A percentile compares a stretch with the other conserved stretches of the same genome.
These are phyloP conservation scores for Colletotrichum agaves DNA, from an alignment of 2,329 filamentous ascomycete species.

Conservation along the genomic window DNA sequence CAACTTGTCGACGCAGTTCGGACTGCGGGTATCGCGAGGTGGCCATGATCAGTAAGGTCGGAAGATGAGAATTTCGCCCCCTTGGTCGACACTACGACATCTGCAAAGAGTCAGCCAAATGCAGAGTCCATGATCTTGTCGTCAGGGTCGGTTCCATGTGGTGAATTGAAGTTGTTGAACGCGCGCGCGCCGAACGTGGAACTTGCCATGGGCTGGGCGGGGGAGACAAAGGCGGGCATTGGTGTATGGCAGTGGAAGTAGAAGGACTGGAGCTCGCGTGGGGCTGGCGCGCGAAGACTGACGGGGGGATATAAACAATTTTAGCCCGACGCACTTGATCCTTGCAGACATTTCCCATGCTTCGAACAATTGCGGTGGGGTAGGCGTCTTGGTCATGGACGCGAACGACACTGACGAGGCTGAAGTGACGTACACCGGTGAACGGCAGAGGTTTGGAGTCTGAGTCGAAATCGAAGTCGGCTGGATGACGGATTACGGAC, in stretches of 20 bases:
- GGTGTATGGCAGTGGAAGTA: slow-evolving; percentile 23
- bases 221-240: slow-evolving; percentile 37
- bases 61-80: slow-evolving; percentile 43
- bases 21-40: slow-evolving; percentile 57
- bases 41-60: slow-evolving; percentile 53
- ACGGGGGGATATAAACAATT: slow-evolving; percentile 12
- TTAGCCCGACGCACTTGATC: slow-evolving; percentile 53
- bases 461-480: slow-evolving; percentile 5
- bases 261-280: slow-evolving; percentile 38
- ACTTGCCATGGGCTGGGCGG: slow-evolving; percentile 24
- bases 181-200: slow-evolving; percentile 31
- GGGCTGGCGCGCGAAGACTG: slow-evolving; percentile 32
- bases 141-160: slow-evolving; percentile 20
- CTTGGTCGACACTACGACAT: slow-evolving; percentile 56
- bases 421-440: slow-evolving; percentile 18
- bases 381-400: slow-evolving; percentile 54
- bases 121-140: slow-evolving; percentile 30
- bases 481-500: background rate
- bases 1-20: slow-evolving; percentile 63
- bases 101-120: slow-evolving; percentile 44
- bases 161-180: slow-evolving; percentile 9
- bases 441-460: slow-evolving; percentile 7
- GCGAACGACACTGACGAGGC: slow-evolving; percentile 38
- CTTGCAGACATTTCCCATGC: slow-evolving; percentile 59
- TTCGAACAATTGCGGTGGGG: slow-evolving; percentile 54